Evolutionary conservation across 768 basidiomycete genomes (phyloP).

Genomic region (Russula olivacea): DNA sequence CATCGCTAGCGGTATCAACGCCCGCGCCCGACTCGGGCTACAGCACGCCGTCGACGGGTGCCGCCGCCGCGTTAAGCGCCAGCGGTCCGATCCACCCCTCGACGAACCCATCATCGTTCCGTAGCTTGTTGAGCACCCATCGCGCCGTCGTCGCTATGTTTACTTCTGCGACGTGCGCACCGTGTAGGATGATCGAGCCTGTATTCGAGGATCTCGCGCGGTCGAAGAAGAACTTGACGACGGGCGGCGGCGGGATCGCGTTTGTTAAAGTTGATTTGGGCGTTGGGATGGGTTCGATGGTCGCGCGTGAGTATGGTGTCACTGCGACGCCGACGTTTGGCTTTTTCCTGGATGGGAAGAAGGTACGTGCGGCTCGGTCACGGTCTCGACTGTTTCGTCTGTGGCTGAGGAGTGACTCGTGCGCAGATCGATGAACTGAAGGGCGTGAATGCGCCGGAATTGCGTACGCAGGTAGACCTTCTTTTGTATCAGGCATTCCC

Average conservation of each 20-base stretch:
- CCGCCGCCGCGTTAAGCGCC: conserved; percentile 36
- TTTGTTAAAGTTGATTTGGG: conserved; percentile 84
- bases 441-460: conserved; percentile 63
- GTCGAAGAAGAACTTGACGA: not conserved
- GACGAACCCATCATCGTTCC: conserved; percentile 71
- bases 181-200: conserved; percentile 81
- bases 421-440: conserved; percentile 60
- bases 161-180: conserved; percentile 68
- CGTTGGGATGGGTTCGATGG: conserved; percentile 52
- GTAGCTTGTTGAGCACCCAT: conserved; percentile 56
- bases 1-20: not conserved
- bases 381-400: not conserved
- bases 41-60: conserved; percentile 39
- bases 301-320: conserved; percentile 62
- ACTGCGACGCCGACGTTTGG: conserved; percentile 83
- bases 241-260: conserved; percentile 41
- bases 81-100: conserved; percentile 55
- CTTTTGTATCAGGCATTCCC: conserved; percentile 74
- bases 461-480: conserved; percentile 68
- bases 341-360: conserved; percentile 74
- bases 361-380: conserved; percentile 39
- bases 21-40: conserved; percentile 27
- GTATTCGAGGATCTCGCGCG: conserved; percentile 51
- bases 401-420: not conserved
- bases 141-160: conserved; percentile 76